phyloP scores from a whole-genome alignment of 345 rosid genomes.

The Hypericum perforatum region DNA sequence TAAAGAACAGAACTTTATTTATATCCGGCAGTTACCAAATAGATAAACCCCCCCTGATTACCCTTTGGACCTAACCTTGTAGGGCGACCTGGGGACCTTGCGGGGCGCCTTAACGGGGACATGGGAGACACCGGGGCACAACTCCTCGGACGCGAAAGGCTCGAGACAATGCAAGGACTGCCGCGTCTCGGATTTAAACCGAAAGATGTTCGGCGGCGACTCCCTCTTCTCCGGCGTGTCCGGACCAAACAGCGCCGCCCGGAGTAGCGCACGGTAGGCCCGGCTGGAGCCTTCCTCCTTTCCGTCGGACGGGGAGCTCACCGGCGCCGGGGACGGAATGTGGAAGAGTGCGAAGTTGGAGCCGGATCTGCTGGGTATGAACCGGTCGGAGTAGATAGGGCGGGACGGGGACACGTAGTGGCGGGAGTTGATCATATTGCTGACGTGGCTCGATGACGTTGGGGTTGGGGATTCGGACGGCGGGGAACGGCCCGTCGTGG shows the following conservation, averaged over 20 bases:
- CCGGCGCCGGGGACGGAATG: conserved; percentile 25
- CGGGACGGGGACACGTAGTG: conserved; percentile 63
- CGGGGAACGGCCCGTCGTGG: conserved; percentile 39
- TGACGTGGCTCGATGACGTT: conserved; percentile 33
- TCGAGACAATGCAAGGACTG: conserved; percentile 50
- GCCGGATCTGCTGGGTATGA: conserved; percentile 89
- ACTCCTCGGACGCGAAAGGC: conserved; percentile 61
- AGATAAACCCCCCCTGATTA: conserved; percentile 1
- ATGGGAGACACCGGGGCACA: conserved; percentile 45
- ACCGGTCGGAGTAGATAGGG: conserved; percentile 82
- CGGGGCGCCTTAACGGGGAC: conserved; percentile 69
- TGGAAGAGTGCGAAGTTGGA: conserved; percentile 84
- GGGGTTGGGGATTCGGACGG: conserved; percentile 26
- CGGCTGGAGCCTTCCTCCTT: conserved; percentile 55
- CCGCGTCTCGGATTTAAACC: conserved; percentile 79
- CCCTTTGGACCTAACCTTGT: conserved; percentile 39
- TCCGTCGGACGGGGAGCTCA: conserved; percentile 27
- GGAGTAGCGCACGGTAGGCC: conserved; percentile 56
- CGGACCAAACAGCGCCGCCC: conserved; percentile 71
- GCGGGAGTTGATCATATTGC: conserved; percentile 60
- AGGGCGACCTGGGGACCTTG: conserved; percentile 82
- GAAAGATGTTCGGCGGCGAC: conserved; percentile 52
- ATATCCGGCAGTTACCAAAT: conserved; percentile 1
- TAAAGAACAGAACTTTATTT: neutral
- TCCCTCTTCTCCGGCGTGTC: conserved; percentile 69